These are phyloP conservation scores for Clonostachys rhizophaga DNA, from an alignment of 2,329 filamentous ascomycete species.

Conservation along the genomic window DNA sequence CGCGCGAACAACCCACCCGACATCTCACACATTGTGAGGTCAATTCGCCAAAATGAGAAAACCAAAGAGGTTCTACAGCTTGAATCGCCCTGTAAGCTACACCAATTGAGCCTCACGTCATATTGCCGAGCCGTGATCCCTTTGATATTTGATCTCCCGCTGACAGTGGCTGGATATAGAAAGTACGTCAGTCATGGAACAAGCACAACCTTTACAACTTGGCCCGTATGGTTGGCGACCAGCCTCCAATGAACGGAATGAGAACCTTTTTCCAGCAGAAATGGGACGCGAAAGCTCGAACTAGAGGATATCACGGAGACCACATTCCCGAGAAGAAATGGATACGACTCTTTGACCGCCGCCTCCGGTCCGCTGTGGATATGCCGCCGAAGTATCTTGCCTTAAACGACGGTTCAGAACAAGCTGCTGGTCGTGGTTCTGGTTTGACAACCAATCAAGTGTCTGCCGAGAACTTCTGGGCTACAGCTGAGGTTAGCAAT, in stretches of 20 bases:
- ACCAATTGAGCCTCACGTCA: too few species aligned
- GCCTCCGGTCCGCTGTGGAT: constrained; percentile 75
- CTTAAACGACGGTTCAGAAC: constrained; percentile 72
- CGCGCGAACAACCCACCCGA: background rate
- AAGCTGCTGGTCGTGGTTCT: constrained; percentile 78
- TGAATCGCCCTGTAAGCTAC: constrained; percentile 58
- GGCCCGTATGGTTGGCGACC: constrained; percentile 27
- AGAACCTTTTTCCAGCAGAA: constrained; percentile 96
- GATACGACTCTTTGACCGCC: constrained; percentile 85
- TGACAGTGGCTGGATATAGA: constrained; percentile 45
- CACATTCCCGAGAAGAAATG: constrained; percentile 91
- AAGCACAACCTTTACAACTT: constrained; percentile 97
- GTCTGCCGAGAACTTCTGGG: constrained; percentile 25
- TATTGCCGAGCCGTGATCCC: too few species aligned
- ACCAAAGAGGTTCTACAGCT: constrained; percentile 58
- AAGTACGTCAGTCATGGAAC: constrained; percentile 94
- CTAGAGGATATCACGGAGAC: constrained; percentile 90
- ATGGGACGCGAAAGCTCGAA: constrained; percentile 82
- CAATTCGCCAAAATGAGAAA: constrained; percentile 41
- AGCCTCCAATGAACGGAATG: constrained; percentile 18
- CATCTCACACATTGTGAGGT: background rate
- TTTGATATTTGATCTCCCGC: background rate
- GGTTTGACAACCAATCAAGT: constrained; percentile 43
- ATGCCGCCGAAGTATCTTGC: constrained; percentile 83
- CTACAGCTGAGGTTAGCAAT: constrained; percentile 13